Conservation (phyloP, 306 rosid species). For the Arachis hypogaea region DNA sequence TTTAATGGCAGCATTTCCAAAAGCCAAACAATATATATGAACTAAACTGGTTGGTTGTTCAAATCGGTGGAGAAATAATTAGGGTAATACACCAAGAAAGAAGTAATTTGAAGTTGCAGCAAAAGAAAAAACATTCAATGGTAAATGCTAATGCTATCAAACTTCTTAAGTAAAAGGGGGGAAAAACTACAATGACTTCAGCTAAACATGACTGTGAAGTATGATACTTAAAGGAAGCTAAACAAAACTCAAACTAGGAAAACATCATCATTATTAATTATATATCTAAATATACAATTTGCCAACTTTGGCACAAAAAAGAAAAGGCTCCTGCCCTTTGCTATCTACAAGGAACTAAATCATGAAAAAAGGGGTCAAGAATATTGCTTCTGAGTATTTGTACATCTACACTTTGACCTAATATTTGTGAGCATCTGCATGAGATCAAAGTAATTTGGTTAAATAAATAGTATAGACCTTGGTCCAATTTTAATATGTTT, state of each 20-base stretch:
- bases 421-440: constrained; percentile 69
- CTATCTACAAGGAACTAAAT: constrained; percentile 47
- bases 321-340: constrained; percentile 28
- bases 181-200: constrained; percentile 18
- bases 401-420: constrained; percentile 72
- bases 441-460: constrained; percentile 23
- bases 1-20: no score
- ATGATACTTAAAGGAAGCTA: constrained; percentile 19
- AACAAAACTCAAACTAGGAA: constrained; percentile 27
- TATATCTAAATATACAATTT: constrained; percentile 38
- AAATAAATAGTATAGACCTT: constrained; percentile 35
- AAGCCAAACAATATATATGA: no score
- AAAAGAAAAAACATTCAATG: no score
- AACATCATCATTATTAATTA: constrained; percentile 34
- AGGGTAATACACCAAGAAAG: neutral
- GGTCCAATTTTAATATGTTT: constrained; percentile 21
- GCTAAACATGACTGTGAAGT: constrained; percentile 20
- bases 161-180: constrained; percentile 21
- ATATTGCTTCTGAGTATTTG: constrained; percentile 51
- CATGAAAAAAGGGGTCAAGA: constrained; percentile 38
- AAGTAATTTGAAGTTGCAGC: neutral
- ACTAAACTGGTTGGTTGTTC: no score
- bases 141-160: neutral
- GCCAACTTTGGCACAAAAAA: constrained; percentile 19
- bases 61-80: no score